These are phyloP conservation scores for Picochlorum sp. DNA, from an alignment of 139 green algal species.

Conservation along the genomic window DNA sequence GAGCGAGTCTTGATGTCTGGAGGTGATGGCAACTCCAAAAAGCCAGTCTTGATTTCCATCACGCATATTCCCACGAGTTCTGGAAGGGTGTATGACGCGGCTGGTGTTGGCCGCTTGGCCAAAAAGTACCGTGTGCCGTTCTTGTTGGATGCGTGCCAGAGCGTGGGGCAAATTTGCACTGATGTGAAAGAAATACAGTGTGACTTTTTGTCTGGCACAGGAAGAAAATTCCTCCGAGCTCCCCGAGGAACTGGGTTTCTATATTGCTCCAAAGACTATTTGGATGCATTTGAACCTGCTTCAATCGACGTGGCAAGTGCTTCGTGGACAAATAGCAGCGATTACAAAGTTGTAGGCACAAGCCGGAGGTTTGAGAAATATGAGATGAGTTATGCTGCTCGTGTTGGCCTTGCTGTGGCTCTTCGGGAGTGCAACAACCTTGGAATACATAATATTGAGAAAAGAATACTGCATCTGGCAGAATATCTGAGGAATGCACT, in stretches of 20 bases:
- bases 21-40: not conserved
- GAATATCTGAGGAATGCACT: constrained; percentile 25
- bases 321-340: constrained; percentile 21
- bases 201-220: constrained; percentile 52
- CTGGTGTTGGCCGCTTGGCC: constrained; percentile 32
- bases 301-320: constrained; percentile 45
- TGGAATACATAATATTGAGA: constrained; percentile 36
- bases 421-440: constrained; percentile 38
- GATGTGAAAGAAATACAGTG: constrained; percentile 51
- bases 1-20: constrained; percentile 8
- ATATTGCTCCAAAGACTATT: constrained; percentile 17
- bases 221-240: constrained; percentile 58
- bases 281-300: constrained; percentile 39
- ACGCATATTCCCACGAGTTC: constrained; percentile 60
- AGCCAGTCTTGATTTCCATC: constrained; percentile 39
- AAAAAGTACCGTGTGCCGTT: constrained; percentile 36
- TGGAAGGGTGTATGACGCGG: constrained; percentile 51
- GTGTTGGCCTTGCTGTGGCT: constrained; percentile 53
- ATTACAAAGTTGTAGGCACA: constrained; percentile 25
- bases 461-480: constrained; percentile 38
- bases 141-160: constrained; percentile 70
- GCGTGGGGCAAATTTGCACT: constrained; percentile 47
- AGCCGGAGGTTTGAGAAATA: constrained; percentile 56
- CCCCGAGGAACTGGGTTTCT: constrained; percentile 34
- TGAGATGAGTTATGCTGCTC: constrained; percentile 54